Evolutionary conservation across 352 stramenopile species (phyloP).

Genomic region (Thraustochytrium striatum): DNA sequence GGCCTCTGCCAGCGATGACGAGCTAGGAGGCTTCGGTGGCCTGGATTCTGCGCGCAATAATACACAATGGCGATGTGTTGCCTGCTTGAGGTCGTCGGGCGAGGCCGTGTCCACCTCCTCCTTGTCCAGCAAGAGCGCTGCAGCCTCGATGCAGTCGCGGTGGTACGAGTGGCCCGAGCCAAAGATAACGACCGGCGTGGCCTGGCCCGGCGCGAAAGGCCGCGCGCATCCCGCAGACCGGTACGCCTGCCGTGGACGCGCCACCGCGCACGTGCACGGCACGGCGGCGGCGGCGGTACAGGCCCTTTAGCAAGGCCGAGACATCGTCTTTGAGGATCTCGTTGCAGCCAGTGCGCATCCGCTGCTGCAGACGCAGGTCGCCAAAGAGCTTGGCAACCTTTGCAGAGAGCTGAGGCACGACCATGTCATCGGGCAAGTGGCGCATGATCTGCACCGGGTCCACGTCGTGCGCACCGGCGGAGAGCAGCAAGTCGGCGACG

Average conservation of each 20-base stretch:
- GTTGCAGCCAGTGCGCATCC: background rate
- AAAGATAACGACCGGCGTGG: constrained; percentile 30
- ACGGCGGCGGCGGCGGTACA: background rate
- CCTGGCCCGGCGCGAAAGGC: background rate
- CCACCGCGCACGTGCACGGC: constrained; percentile 2
- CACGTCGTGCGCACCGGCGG: constrained; percentile 10
- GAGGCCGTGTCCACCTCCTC: too few species aligned
- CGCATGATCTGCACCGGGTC: constrained; percentile 30
- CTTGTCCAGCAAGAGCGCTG: too few species aligned
- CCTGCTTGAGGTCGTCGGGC: too few species aligned
- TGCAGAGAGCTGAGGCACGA: background rate
- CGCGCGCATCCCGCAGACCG: too few species aligned
- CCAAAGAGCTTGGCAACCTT: constrained; percentile 45
- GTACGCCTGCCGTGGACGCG: too few species aligned
- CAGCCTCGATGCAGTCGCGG: constrained; percentile 9
- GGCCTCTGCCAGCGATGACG: too few species aligned
- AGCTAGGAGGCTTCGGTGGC: too few species aligned
- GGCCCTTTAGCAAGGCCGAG: background rate
- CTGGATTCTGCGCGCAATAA: too few species aligned
- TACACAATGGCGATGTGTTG: too few species aligned
- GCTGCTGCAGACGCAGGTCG: constrained; percentile 15
- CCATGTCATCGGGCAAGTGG: constrained; percentile 34
- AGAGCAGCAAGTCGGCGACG: constrained; percentile 31
- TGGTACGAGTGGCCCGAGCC: constrained; percentile 39
- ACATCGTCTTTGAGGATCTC: constrained; percentile 3